These are phyloP conservation scores for Teunomyces atbi DNA, from an alignment of 805 yeast genomes.

Conservation along the genomic window DNA sequence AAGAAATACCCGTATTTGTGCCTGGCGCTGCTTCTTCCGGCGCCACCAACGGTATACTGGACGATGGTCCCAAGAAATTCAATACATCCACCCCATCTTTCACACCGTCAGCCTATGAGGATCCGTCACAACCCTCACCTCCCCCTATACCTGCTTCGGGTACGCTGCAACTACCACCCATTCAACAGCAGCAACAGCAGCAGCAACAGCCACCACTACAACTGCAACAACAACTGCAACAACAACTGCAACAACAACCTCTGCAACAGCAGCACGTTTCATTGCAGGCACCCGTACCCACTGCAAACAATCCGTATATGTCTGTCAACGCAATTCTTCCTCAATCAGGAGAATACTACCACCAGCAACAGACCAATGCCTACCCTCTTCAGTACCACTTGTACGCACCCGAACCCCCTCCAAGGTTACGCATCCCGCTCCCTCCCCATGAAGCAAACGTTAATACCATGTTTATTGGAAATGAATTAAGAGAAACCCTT, in stretches of 20 bases:
- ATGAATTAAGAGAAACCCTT: slow-evolving; percentile 66
- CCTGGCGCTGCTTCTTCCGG: slow-evolving; percentile 24
- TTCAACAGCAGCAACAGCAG: slow-evolving; percentile 1
- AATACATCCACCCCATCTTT: slow-evolving; percentile 41
- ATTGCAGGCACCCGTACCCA: neutral
- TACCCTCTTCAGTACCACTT: slow-evolving; percentile 77
- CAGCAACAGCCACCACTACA: neutral
- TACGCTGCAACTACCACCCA: neutral
- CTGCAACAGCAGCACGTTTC: slow-evolving; percentile 1
- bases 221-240: neutral
- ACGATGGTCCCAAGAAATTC: slow-evolving; percentile 22
- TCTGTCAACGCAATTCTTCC: slow-evolving; percentile 12
- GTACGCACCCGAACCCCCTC: slow-evolving; percentile 88
- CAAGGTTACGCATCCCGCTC: slow-evolving; percentile 58
- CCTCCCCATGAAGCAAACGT: slow-evolving; percentile 71
- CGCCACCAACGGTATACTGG: slow-evolving; percentile 8
- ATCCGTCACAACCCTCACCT: neutral
- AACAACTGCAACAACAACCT: neutral
- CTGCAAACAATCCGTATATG: slow-evolving; percentile 21
- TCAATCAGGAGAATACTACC: slow-evolving; percentile 19
- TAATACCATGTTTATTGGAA: slow-evolving; percentile 68
- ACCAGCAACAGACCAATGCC: slow-evolving; percentile 16
- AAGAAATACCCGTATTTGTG: slow-evolving; percentile 48
- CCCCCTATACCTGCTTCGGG: neutral
- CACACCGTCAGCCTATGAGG: slow-evolving; percentile 26